Conservation (phyloP, 2,329 filamentous ascomycete species). For the Aspergillus floridensis region DNA sequence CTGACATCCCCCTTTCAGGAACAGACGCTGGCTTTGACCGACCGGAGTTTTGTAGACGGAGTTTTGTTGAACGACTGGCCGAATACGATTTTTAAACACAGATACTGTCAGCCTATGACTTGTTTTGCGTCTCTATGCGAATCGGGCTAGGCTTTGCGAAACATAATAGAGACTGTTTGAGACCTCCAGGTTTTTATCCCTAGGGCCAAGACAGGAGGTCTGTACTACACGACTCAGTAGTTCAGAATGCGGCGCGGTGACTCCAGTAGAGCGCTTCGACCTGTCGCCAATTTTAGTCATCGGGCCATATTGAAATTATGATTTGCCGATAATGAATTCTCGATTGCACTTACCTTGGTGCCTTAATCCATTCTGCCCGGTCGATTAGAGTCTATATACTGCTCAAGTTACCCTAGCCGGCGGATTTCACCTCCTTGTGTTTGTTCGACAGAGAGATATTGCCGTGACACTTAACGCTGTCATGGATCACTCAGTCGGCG, state of each 20-base stretch:
- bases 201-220: neutral
- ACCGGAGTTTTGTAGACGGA: slow-evolving; percentile 21
- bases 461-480: slow-evolving; percentile 3
- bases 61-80: slow-evolving; percentile 10
- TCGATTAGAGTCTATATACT: neutral
- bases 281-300: neutral
- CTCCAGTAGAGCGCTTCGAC: neutral
- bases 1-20: neutral
- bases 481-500: neutral
- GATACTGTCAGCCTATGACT: neutral
- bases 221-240: neutral
- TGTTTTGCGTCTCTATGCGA: neutral
- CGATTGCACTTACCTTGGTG: neutral
- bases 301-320: neutral
- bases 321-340: neutral
- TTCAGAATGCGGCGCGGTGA: neutral
- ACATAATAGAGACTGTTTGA: neutral
- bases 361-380: neutral
- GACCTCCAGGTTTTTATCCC: neutral
- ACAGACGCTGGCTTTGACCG: neutral
- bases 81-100: neutral
- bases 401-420: neutral
- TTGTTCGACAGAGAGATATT: neutral
- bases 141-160: neutral
- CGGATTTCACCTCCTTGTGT: neutral